Conservation (phyloP, 208 protist genomes). For the Leptomonas pyrrhocoris region DNA sequence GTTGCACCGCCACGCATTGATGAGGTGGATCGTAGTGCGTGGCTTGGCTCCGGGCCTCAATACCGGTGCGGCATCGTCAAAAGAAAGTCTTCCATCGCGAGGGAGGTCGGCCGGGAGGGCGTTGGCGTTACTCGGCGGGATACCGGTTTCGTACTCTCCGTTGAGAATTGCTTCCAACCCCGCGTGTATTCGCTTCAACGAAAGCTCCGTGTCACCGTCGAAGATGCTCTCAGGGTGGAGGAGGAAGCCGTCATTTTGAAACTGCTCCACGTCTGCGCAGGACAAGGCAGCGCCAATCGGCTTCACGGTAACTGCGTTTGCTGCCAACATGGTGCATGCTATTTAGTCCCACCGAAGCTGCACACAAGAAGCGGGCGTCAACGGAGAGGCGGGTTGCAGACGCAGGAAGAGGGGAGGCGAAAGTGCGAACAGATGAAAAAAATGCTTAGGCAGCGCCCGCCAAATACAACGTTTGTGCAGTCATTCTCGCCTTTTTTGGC, state of each 20-base stretch:
- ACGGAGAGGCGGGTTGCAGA: no score
- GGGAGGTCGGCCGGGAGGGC: not conserved
- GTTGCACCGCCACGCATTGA: conserved; percentile 39
- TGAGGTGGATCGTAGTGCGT: conserved; percentile 32
- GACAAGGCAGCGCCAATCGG: not conserved
- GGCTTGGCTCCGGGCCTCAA: not conserved
- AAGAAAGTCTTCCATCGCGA: not conserved
- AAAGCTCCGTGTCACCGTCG: not conserved
- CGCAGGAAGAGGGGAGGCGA: no score
- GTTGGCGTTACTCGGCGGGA: not conserved
- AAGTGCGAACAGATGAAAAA: no score
- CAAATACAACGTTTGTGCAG: no score
- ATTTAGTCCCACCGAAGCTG: not conserved
- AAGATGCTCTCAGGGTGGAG: conserved; percentile 1
- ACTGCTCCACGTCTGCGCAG: not conserved
- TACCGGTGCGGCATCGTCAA: not conserved
- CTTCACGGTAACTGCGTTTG: not conserved
- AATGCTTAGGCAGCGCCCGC: no score
- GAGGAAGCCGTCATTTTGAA: not conserved
- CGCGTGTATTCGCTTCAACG: not conserved
- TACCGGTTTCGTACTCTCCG: not conserved
- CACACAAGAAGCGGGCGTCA: not conserved
- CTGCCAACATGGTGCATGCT: not conserved
- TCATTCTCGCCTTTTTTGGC: no score
- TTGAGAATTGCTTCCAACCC: not conserved